Conservation (phyloP, 441 rosid species). For the Pelargonium cotyledonis region DNA sequence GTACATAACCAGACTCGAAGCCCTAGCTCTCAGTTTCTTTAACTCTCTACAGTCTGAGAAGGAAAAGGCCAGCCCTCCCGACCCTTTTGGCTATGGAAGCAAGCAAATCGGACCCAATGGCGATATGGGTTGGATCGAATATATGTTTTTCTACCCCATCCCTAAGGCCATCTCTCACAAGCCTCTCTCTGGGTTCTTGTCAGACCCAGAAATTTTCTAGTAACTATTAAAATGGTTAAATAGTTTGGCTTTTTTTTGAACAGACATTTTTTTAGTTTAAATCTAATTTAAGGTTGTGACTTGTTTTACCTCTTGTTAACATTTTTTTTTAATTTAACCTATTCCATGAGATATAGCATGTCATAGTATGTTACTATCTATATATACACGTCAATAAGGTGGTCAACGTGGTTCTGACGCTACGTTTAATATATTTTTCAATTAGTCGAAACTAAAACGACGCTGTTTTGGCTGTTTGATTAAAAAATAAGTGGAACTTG, state of each 20-base stretch:
- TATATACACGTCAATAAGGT: no score
- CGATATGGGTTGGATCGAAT: conserved; percentile 81
- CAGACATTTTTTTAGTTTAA: no score
- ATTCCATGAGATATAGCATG: no score
- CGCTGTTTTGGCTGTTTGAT: no score
- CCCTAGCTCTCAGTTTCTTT: conserved; percentile 52
- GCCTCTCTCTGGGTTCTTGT: conserved; percentile 28
- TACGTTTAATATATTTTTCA: no score
- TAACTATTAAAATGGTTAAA: conserved; percentile 10
- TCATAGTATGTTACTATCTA: no score
- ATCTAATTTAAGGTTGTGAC: not conserved
- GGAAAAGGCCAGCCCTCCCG: conserved; percentile 67
- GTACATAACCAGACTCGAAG: conserved; percentile 42
- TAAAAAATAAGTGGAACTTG: no score
- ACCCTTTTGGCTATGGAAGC: conserved; percentile 76
- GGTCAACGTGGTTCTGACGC: no score
- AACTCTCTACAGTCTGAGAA: conserved; percentile 57
- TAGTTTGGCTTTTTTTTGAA: no score
- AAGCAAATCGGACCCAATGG: conserved; percentile 65
- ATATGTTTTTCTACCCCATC: conserved; percentile 53
- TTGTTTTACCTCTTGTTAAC: no score
- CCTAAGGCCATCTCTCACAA: conserved; percentile 27
- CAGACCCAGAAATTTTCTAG: conserved; percentile 43
- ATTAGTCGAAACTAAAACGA: no score
- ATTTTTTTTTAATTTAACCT: no score